Evolutionary conservation across 1,139 yeast genomes (phyloP), one percentile per base, ranked within the genome.

Genomic region (Candida frijolesensis): DNA sequence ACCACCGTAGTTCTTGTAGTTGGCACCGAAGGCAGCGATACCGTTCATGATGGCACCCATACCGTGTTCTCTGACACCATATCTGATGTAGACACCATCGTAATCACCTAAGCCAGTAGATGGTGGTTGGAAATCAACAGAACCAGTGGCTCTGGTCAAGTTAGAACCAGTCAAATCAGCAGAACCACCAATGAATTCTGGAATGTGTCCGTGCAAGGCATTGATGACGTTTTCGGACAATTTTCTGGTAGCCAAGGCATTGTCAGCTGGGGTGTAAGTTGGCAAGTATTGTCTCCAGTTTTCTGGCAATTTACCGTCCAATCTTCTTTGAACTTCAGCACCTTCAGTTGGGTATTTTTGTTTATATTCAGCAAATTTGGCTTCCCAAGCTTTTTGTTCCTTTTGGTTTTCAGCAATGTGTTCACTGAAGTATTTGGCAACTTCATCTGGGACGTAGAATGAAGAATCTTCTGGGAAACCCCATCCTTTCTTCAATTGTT

Each of bases 41-140:
- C 99, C 99, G 75, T 95, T 94, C 86, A 94, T 84, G 71, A 94
- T 89, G 60, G 98, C 98, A 77, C 97, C 97, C 98, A 94, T 92
- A 74, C 91, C 99, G 77, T 95, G 99, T 80, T 94, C 99, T 78
- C 99, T 89, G 59, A 94, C 97, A 84, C 99, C 99, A 72, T 88
- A 94, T 79, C 98, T 88, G 72, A 94, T 82, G 80, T 94, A 94
- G 72, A 97, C 87, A 71, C 99, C 99, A 54, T 83, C 60, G 79
- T 86, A 92, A 69, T 84, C 84, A 75, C 99, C 99, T 60, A 90
- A 79, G 48, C 84, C 85, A 58, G 92, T 78, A 54, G 84, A 67
- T 51, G 94, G 90, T 54, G 95, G 91, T 82, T 94, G 98, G 95
- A 92, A 94, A 74, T 94, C 97, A 60, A 82, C 83, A 55, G 96